Evolutionary conservation across 2,329 filamentous ascomycete species (phyloP).

Genomic region (Bipolaris victoriae): DNA sequence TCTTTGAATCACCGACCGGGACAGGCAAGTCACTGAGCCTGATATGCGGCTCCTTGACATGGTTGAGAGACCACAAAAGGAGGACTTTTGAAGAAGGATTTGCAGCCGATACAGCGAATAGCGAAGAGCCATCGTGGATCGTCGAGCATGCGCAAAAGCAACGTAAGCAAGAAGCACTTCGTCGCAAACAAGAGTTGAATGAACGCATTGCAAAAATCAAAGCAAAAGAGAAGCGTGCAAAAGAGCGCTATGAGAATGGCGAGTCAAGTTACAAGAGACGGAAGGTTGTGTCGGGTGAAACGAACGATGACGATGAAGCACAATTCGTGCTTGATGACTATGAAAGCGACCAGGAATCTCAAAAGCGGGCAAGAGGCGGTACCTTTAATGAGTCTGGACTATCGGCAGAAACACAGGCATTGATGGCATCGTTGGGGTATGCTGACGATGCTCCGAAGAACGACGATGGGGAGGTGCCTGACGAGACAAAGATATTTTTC

Average conservation of each 20-base stretch:
- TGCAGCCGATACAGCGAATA: slow-evolving; percentile 55
- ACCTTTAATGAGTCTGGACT: slow-evolving; percentile 55
- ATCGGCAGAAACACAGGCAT: slow-evolving; percentile 75
- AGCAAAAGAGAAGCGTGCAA: slow-evolving; percentile 65
- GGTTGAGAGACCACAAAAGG: slow-evolving; percentile 84
- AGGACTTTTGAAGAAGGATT: slow-evolving; percentile 61
- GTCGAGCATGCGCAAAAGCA: slow-evolving; percentile 75
- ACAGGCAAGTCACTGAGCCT: slow-evolving; percentile 91
- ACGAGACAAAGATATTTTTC: slow-evolving; percentile 85
- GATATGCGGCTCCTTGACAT: slow-evolving; percentile 87
- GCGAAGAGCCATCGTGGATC: slow-evolving; percentile 85
- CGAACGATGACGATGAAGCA: slow-evolving; percentile 58
- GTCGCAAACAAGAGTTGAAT: slow-evolving; percentile 75
- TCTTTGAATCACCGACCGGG: slow-evolving; percentile 93
- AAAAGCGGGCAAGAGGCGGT: slow-evolving; percentile 23
- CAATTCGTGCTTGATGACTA: slow-evolving; percentile 80
- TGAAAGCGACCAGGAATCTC: slow-evolving; percentile 65
- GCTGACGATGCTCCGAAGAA: slow-evolving; percentile 48
- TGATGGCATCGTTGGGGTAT: slow-evolving; percentile 67
- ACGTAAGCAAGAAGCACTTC: slow-evolving; percentile 69
- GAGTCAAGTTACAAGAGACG: slow-evolving; percentile 56
- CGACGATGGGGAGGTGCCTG: slow-evolving; percentile 58
- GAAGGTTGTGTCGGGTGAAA: slow-evolving; percentile 23
- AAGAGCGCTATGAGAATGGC: slow-evolving; percentile 58
- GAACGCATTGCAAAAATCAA: slow-evolving; percentile 69